These are phyloP conservation scores for Aspergillus brasiliensis DNA, from an alignment of 2,329 filamentous ascomycete genomes.

Conservation along the genomic window DNA sequence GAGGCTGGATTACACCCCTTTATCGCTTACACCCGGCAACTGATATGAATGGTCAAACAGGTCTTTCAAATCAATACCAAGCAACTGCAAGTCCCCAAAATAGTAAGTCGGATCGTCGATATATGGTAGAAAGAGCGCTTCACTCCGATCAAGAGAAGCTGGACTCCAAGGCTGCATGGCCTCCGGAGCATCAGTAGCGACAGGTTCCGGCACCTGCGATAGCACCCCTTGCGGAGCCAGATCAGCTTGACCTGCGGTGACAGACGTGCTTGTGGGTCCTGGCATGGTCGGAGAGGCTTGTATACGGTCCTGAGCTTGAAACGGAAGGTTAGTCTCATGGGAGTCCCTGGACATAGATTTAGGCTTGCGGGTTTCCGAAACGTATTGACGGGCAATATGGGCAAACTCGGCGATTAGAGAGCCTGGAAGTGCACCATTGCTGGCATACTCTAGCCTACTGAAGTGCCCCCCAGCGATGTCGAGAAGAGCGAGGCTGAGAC, in stretches of 20 bases:
- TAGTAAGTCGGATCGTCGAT: not conserved
- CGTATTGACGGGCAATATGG: slow-evolving; percentile 40
- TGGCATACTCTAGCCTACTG: slow-evolving; percentile 44
- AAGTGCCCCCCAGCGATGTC: slow-evolving; percentile 50
- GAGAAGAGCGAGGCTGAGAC: slow-evolving; percentile 43
- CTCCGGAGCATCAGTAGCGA: not conserved
- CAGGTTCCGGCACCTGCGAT: not conserved
- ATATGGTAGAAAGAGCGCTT: not conserved
- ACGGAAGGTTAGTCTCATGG: not conserved
- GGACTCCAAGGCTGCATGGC: not conserved
- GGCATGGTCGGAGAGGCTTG: not conserved
- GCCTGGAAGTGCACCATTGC: slow-evolving; percentile 39
- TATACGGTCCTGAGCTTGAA: not conserved
- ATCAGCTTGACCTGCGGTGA: not conserved
- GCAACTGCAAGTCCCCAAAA: not conserved
- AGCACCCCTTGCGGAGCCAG: not conserved
- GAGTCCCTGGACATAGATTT: not conserved
- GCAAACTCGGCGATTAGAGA: slow-evolving; percentile 47
- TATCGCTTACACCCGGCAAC: not conserved
- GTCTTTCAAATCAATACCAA: not conserved
- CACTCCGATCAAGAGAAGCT: not conserved
- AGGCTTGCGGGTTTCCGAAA: slow-evolving; percentile 8
- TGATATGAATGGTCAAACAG: not conserved
- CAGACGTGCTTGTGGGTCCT: not conserved
- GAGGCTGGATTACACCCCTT: not conserved